A percentile compares a stretch with the other conserved stretches of the same genome.
Conservation (phyloP, 2,329 filamentous ascomycete species). For the Penicillium occitanis region DNA sequence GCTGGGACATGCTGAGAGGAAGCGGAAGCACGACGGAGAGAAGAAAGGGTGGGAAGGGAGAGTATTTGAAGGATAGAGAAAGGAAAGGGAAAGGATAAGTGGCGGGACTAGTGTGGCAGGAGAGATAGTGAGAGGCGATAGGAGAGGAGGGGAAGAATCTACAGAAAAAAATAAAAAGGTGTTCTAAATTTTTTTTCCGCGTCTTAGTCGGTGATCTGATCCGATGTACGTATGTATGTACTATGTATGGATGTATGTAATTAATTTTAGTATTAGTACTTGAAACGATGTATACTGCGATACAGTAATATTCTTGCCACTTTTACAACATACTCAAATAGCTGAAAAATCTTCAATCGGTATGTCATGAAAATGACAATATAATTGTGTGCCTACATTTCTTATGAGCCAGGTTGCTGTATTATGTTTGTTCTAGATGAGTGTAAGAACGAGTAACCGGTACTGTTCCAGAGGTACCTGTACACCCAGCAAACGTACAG, state of each 20-base stretch:
- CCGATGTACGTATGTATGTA: slow-evolving; percentile 11
- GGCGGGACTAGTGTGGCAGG: not conserved
- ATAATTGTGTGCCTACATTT: not conserved
- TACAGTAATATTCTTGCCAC: not conserved
- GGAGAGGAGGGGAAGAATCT: slow-evolving; percentile 6
- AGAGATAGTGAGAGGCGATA: slow-evolving; percentile 15
- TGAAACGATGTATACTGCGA: not conserved
- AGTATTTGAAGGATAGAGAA: slow-evolving; percentile 18
- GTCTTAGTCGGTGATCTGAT: slow-evolving; percentile 18
- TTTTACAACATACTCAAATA: not conserved
- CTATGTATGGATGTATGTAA: not conserved
- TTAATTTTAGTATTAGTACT: slow-evolving; percentile 7
- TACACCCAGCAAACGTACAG: slow-evolving; percentile 6
- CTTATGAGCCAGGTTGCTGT: slow-evolving; percentile 1
- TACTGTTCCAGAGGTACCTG: not conserved
- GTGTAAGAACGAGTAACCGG: not conserved
- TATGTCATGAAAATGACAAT: not conserved
- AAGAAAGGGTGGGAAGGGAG: slow-evolving; percentile 23
- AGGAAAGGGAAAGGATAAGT: not conserved
- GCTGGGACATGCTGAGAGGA: slow-evolving; percentile 42
- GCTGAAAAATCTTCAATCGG: not conserved
- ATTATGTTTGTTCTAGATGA: not conserved
- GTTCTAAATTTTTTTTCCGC: slow-evolving; percentile 9
- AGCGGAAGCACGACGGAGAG: slow-evolving; percentile 21
- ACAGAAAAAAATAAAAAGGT: slow-evolving; percentile 10